Percentiles rank a stretch among this genome's conserved stretches.
Conservation (phyloP, 805 yeast genomes). For the Yamadazyma phyllophila region DNA sequence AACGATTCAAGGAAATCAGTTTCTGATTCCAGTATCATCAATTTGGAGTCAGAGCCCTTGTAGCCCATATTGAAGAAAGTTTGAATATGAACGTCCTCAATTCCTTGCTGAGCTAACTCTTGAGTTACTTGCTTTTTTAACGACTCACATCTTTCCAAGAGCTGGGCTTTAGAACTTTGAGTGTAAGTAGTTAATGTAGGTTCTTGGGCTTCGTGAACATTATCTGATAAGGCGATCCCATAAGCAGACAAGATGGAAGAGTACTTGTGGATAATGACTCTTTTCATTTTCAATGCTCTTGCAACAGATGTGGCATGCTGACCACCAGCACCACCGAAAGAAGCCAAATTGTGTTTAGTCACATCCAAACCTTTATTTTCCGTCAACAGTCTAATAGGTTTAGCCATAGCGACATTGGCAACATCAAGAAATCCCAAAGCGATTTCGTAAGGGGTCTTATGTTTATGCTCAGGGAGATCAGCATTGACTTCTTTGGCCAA, state of each 20-base stretch:
- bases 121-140: slow-evolving; percentile 13
- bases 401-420: slow-evolving; percentile 87
- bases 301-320: slow-evolving; percentile 85
- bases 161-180: slow-evolving; percentile 21
- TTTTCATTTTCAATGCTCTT: slow-evolving; percentile 60
- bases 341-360: slow-evolving; percentile 66
- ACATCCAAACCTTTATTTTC: slow-evolving; percentile 79
- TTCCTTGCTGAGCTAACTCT: slow-evolving; percentile 16
- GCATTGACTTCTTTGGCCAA: slow-evolving; percentile 57
- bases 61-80: slow-evolving; percentile 21
- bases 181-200: slow-evolving; percentile 54
- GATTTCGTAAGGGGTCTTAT: slow-evolving; percentile 59
- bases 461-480: slow-evolving; percentile 51
- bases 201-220: slow-evolving; percentile 74
- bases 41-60: slow-evolving; percentile 25
- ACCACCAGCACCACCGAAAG: slow-evolving; percentile 95
- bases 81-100: slow-evolving; percentile 11
- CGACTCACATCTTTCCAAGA: slow-evolving; percentile 11
- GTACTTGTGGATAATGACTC: slow-evolving; percentile 73
- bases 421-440: slow-evolving; percentile 81
- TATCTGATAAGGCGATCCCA: slow-evolving; percentile 85
- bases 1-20: slow-evolving; percentile 45
- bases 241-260: slow-evolving; percentile 85
- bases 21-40: slow-evolving; percentile 21
- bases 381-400: slow-evolving; percentile 81